Evolutionary conservation across 2,329 filamentous ascomycete species (phyloP).

Genomic region (Phoma herbarum): DNA sequence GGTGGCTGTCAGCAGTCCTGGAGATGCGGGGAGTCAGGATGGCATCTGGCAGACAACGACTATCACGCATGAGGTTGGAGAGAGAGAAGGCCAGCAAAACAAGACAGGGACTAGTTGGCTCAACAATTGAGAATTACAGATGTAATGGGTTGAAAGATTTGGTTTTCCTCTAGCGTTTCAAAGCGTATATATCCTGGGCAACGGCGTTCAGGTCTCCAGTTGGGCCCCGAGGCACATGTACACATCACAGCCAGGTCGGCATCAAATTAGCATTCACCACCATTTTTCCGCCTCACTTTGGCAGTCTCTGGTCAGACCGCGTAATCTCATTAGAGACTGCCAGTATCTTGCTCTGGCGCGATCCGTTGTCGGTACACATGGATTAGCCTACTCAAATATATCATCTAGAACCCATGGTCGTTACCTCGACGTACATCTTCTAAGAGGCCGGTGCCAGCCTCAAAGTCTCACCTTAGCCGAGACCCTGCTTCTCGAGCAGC

Average conservation of each 20-base stretch:
- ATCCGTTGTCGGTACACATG: no score
- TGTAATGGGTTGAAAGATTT: not conserved
- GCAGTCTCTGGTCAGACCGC: no score
- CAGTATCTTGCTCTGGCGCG: no score
- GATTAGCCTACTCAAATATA: no score
- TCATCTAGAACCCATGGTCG: no score
- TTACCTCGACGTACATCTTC: no score
- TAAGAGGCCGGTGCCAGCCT: no score
- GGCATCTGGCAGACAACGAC: constrained; percentile 17
- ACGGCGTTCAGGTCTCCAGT: constrained; percentile 3
- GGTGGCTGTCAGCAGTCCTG: not conserved
- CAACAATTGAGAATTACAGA: not conserved
- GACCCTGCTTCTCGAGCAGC: no score
- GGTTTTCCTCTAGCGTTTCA: not conserved
- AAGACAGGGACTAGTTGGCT: constrained; percentile 7
- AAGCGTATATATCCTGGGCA: constrained; percentile 15
- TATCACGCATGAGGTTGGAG: constrained; percentile 4
- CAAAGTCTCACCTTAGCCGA: no score
- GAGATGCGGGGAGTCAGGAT: not conserved
- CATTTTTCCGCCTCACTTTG: not conserved
- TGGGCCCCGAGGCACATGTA: not conserved
- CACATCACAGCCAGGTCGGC: not conserved
- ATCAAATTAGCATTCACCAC: no score
- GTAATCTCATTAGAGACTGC: no score
- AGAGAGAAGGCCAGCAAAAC: not conserved